phyloP scores from a whole-genome alignment of 179 eudicot genomes.

The Heliamphora pulchella region DNA sequence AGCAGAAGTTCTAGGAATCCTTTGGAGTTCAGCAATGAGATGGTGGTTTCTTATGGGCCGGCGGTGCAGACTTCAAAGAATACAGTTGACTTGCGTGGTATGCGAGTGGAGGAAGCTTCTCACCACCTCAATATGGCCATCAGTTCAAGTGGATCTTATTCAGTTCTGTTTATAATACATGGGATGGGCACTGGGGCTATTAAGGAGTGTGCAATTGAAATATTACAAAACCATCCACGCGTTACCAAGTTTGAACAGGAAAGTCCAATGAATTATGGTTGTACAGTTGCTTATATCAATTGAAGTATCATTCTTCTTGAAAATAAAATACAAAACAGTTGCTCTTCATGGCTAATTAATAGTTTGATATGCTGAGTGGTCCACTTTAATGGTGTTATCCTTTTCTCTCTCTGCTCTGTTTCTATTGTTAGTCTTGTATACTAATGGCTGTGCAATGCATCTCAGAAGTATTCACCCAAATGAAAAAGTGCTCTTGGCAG shows the following conservation, averaged over 20 bases:
- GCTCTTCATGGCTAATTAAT: background rate
- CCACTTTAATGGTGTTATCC: background rate
- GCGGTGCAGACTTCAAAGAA: slow-evolving; percentile 71
- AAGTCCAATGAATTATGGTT: slow-evolving; percentile 86
- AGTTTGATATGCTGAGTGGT: background rate
- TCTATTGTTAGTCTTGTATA: too few relatives aligned
- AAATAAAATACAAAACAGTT: background rate
- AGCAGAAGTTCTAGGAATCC: slow-evolving; percentile 27
- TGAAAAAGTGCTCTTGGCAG: too few relatives aligned
- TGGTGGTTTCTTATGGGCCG: slow-evolving; percentile 50
- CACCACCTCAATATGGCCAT: slow-evolving; percentile 57
- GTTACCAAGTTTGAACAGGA: slow-evolving; percentile 82
- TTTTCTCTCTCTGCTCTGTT: background rate
- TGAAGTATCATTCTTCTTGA: slow-evolving; percentile 21
- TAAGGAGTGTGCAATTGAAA: slow-evolving; percentile 54
- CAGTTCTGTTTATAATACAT: slow-evolving; percentile 69
- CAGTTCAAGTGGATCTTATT: slow-evolving; percentile 44
- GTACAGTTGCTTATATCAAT: slow-evolving; percentile 86
- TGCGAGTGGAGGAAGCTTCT: slow-evolving; percentile 84
- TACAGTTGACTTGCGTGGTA: slow-evolving; percentile 78
- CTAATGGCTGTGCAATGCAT: too few relatives aligned
- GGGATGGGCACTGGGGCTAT: slow-evolving; percentile 91
- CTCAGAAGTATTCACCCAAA: too few relatives aligned
- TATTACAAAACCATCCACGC: slow-evolving; percentile 62
- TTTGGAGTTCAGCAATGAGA: slow-evolving; percentile 25